A percentile compares a stretch with the other conserved stretches of the same genome.
Conservation (phyloP, 2,329 filamentous ascomycete species). For the Curvularia sp. region DNA sequence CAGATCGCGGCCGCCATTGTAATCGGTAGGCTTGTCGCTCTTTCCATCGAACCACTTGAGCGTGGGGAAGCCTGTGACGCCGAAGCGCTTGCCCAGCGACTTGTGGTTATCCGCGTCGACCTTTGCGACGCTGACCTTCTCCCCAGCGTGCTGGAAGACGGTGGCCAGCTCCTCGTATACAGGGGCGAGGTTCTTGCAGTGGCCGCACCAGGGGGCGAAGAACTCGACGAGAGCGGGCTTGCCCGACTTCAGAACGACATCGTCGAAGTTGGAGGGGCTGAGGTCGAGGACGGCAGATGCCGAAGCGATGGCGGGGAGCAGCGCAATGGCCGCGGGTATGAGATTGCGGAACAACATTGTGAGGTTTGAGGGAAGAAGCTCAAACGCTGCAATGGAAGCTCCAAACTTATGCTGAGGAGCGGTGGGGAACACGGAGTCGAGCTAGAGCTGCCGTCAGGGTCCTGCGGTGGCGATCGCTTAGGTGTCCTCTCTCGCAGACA, state of each 20-base stretch:
- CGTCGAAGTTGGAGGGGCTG: conserved; percentile 88
- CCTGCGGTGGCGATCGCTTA: conserved; percentile 35
- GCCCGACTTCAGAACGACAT: conserved; percentile 84
- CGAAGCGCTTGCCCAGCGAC: conserved; percentile 82
- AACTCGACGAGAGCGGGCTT: conserved; percentile 98
- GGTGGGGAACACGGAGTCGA: conserved; percentile 23
- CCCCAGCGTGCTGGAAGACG: conserved; percentile 74
- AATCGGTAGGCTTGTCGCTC: conserved; percentile 83
- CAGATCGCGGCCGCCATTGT: conserved; percentile 84
- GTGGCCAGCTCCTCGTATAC: conserved; percentile 89
- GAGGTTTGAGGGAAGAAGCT: conserved; percentile 23
- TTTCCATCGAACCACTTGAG: conserved; percentile 98
- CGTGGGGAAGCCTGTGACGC: conserved; percentile 93
- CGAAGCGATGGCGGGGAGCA: conserved; percentile 55
- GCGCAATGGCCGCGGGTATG: conserved; percentile 42
- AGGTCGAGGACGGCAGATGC: conserved; percentile 90
- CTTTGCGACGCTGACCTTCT: conserved; percentile 87
- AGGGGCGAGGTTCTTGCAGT: conserved; percentile 97
- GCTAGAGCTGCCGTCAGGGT: conserved; percentile 28
- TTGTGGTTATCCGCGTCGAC: conserved; percentile 94
- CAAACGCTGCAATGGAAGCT: conserved; percentile 26
- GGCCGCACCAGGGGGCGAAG: conserved; percentile 98
- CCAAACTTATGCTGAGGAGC: conserved; percentile 22
- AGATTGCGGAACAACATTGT: conserved; percentile 45
- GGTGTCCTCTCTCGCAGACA: conserved; percentile 36